These are phyloP conservation scores for Geotrichum phurueaensis DNA, from an alignment of 1,139 yeast genomes.

Conservation along the genomic window DNA sequence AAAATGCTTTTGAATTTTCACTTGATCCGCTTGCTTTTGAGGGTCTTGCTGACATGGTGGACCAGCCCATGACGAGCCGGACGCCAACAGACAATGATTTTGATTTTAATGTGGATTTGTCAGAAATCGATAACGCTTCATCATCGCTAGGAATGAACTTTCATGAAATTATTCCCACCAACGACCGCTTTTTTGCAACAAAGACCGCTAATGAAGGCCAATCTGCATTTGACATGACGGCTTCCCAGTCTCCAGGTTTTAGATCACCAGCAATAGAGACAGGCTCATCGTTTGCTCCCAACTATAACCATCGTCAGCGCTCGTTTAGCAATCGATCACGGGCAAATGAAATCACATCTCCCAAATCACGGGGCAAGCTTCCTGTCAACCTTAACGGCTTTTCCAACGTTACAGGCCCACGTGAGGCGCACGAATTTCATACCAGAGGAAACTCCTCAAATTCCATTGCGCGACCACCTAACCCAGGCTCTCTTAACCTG, in stretches of 20 bases:
- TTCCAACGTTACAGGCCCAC: slow-evolving; percentile 24
- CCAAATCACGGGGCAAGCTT: slow-evolving; percentile 12
- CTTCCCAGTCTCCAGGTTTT: background rate
- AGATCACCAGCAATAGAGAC: background rate
- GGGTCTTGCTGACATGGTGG: slow-evolving; percentile 23
- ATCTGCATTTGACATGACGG: background rate
- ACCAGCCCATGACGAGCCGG: slow-evolving; percentile 2
- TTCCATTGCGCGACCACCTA: slow-evolving; percentile 5
- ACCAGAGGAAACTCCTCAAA: slow-evolving; percentile 7
- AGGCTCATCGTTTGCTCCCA: background rate
- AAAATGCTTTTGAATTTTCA: slow-evolving; percentile 28
- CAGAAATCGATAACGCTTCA: slow-evolving; percentile 6
- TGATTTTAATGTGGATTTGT: slow-evolving; percentile 1
- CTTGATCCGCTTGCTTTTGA: slow-evolving; percentile 33
- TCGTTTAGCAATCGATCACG: background rate
- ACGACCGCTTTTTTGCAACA: slow-evolving; percentile 2
- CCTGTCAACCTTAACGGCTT: slow-evolving; percentile 19
- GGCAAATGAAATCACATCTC: background rate
- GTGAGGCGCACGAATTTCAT: slow-evolving; percentile 15
- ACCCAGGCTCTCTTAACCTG: background rate
- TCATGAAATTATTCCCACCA: slow-evolving; percentile 13
- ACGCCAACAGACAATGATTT: slow-evolving; percentile 5
- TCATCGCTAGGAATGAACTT: slow-evolving; percentile 11
- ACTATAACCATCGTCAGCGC: background rate
- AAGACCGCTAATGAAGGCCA: slow-evolving; percentile 1